These are phyloP conservation scores for Nakazawaea populi DNA, from an alignment of 805 yeast genomes.

Conservation along the genomic window DNA sequence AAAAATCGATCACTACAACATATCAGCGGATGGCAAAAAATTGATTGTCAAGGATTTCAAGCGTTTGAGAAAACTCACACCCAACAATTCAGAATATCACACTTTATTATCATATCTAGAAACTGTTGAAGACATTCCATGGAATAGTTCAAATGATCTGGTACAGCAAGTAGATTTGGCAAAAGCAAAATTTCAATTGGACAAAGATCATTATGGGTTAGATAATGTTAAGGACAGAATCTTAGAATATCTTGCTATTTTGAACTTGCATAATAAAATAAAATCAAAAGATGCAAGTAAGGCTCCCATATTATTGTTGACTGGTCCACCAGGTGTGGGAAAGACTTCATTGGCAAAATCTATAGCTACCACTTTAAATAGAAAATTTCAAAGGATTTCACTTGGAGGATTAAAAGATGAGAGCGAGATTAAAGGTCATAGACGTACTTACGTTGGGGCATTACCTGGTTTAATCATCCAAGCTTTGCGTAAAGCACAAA, in stretches of 20 bases:
- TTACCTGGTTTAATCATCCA: constrained; percentile 83
- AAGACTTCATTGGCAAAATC: constrained; percentile 84
- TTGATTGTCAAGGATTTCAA: constrained; percentile 44
- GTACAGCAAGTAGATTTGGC: constrained; percentile 42
- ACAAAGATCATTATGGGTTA: constrained; percentile 76
- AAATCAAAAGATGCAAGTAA: constrained; percentile 13
- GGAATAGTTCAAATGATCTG: constrained; percentile 27
- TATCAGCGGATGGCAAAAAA: constrained; percentile 36
- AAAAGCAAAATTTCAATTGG: constrained; percentile 50
- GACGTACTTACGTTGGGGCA: constrained; percentile 89
- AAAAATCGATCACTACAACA: constrained; percentile 24
- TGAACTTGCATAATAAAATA: constrained; percentile 43
- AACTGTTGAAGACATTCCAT: constrained; percentile 60
- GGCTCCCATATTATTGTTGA: constrained; percentile 74
- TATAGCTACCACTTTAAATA: constrained; percentile 65
- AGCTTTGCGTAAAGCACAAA: constrained; percentile 67
- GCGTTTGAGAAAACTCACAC: constrained; percentile 48
- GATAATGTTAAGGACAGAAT: constrained; percentile 68
- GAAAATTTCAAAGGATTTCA: constrained; percentile 74
- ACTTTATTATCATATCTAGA: constrained; percentile 61
- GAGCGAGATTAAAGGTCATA: constrained; percentile 84
- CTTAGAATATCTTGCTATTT: constrained; percentile 73
- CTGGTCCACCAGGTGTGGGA: constrained; percentile 95
- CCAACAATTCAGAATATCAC: constrained; percentile 57
- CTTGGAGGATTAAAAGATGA: constrained; percentile 88